phyloP scores from a whole-genome alignment of 441 rosid genomes.

The Breynia disticha region DNA sequence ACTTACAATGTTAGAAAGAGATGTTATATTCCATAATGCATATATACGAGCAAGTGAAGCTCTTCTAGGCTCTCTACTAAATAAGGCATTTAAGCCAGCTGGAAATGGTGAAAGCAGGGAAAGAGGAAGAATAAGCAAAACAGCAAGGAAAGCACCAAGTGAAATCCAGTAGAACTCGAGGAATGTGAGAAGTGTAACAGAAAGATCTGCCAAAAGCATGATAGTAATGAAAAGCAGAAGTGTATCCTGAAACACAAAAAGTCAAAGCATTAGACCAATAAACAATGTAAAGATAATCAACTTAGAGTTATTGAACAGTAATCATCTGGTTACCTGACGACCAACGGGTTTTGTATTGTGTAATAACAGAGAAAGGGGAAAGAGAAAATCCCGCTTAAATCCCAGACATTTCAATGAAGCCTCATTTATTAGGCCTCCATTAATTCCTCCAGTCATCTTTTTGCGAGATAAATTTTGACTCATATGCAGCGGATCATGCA shows the following conservation, averaged over 20 bases:
- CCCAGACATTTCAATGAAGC: conserved; percentile 67
- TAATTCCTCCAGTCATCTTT: conserved; percentile 79
- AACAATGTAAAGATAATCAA: conserved; percentile 2
- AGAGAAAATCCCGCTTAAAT: conserved; percentile 62
- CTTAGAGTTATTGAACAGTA: conserved; percentile 8
- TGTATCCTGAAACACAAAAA: conserved; percentile 53
- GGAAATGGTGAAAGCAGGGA: conserved; percentile 89
- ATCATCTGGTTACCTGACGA: conserved; percentile 54
- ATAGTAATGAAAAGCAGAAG: conserved; percentile 70
- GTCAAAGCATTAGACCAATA: conserved; percentile 14
- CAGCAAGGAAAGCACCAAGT: conserved; percentile 76
- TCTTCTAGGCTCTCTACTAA: conserved; percentile 88
- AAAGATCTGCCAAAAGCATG: conserved; percentile 83
- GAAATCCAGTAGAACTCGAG: conserved; percentile 92
- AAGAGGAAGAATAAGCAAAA: conserved; percentile 88
- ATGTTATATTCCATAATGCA: conserved; percentile 84
- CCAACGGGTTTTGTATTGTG: conserved; percentile 89
- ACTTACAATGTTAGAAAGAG: conserved; percentile 86
- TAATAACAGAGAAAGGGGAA: conserved; percentile 69
- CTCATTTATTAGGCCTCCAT: conserved; percentile 80
- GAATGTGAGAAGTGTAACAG: conserved; percentile 70
- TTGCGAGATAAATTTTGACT: conserved; percentile 77
- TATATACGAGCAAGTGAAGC: conserved; percentile 87
- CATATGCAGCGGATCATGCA: conserved; percentile 42
- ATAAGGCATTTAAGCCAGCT: conserved; percentile 91